Evolutionary conservation across 805 yeast species (phyloP), one percentile per base, ranked within the genome.

Genomic region (Kodamaea kakaduensis): DNA sequence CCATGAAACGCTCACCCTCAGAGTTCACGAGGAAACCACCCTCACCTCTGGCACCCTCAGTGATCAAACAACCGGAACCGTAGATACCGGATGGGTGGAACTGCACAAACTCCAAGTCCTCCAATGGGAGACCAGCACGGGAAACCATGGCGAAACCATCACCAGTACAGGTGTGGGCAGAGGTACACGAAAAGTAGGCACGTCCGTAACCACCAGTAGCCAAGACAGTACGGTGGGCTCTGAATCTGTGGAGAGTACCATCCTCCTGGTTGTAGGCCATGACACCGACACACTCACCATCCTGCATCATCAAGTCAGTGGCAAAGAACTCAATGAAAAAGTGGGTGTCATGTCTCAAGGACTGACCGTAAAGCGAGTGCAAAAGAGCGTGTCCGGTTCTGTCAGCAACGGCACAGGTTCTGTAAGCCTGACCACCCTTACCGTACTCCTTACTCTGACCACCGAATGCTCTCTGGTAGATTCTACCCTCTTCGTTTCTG

Each of bases 31-130:
- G 74, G 77, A 78, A 93, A 47, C 98, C 98, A 79, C 98, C 98
- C 75, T 93, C 98, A 77, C 98, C 98, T 75, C 98, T 84, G 50
- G 97, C 95, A 72, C 98, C 98, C 71, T 93, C 98, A 38, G 98
- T 93, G 64, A 93, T 93, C 72, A 90, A 73, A 75, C 97, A 93
- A 47, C 98, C 98, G 25, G 97, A 87, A 42, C 98, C 98, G 66
- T 90, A 90, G 67, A 90, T 93, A 77, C 98, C 98, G 17, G 97
- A 88, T 38, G 98, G 98, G 68, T 90, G 98, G 87, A 90, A 90
- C 71, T 90, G 98, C 44, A 90, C 89, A 59, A 90, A 90, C 71
- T 90, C 98, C 67, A 90, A 73, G 69, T 90, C 98, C 71, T 90
- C 95, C 58, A 90, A 75, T 41, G 98, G 98, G 64, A 90, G 78